Evolutionary conservation across 192 early-diverging fungal genomes (phyloP).

Genomic region (Phlyctochytrium bullatum): DNA sequence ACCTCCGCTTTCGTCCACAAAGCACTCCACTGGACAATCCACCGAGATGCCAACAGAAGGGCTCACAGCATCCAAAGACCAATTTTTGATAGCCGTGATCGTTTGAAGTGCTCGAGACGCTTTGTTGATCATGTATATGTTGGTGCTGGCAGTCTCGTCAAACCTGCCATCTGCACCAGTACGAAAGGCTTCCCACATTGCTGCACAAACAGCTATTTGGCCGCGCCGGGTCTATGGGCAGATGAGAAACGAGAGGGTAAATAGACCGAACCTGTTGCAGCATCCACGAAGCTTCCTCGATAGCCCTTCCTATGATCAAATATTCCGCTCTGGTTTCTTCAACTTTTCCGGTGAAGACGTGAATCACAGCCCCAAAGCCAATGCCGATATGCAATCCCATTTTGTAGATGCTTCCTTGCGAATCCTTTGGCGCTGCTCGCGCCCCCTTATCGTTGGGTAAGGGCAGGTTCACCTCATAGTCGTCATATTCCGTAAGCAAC

Average conservation of each 20-base stretch:
- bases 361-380: background rate
- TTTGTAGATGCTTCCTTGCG: background rate
- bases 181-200: background rate
- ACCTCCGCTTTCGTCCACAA: background rate
- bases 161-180: background rate
- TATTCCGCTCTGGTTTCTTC: background rate
- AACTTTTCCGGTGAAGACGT: background rate
- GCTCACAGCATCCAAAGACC: background rate
- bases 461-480: background rate
- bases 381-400: background rate
- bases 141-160: background rate
- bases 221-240: no score
- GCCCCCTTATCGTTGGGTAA: background rate
- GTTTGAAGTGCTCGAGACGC: no score
- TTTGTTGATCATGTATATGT: no score
- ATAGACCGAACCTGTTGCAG: background rate
- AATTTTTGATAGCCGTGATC: no score
- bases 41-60: background rate
- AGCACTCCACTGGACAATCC: background rate
- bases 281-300: background rate
- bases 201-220: background rate
- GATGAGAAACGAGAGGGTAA: no score
- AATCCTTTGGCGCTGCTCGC: no score
- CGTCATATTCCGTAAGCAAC: background rate
- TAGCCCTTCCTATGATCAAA: background rate